Evolutionary conservation across 306 rosid genomes (phyloP).

Genomic region (Prosopis cineraria): DNA sequence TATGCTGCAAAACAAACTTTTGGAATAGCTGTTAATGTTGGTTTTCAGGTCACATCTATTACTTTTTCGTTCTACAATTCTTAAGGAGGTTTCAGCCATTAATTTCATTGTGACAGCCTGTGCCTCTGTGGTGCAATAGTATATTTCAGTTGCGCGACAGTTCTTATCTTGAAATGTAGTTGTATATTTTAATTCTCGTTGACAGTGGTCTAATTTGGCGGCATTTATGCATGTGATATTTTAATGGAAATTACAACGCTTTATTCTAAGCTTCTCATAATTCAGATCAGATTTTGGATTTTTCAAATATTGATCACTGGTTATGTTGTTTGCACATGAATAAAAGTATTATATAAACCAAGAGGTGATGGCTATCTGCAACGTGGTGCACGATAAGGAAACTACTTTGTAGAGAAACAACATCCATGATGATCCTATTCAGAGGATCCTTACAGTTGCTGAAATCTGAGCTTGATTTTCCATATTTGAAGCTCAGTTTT

Average conservation of each 20-base stretch:
- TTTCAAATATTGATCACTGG: not conserved
- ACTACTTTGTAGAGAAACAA: conserved; percentile 5
- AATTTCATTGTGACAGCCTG: not conserved
- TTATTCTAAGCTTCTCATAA: not conserved
- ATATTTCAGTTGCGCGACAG: not conserved
- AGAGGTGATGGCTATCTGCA: conserved; percentile 71
- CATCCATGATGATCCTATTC: conserved; percentile 22
- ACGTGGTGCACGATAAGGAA: conserved; percentile 64
- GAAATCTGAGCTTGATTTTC: conserved; percentile 43
- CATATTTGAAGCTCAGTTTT: conserved; percentile 38
- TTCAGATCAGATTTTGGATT: conserved; percentile 2
- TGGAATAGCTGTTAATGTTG: conserved; percentile 91
- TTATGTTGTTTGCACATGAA: not conserved
- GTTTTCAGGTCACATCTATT: conserved; percentile 81
- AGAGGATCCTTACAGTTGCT: conserved; percentile 27
- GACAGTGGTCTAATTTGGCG: not conserved
- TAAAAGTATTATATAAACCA: not conserved
- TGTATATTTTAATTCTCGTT: not conserved
- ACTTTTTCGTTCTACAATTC: conserved; percentile 25
- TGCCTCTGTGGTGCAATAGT: conserved; percentile 10
- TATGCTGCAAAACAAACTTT: conserved; percentile 81
- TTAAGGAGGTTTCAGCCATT: conserved; percentile 29
- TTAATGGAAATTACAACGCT: conserved; percentile 10
- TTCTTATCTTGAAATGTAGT: not conserved
- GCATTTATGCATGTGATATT: not conserved